Conservation (phyloP, 2,329 filamentous ascomycete genomes). For the Elsinoe fawcettii region DNA sequence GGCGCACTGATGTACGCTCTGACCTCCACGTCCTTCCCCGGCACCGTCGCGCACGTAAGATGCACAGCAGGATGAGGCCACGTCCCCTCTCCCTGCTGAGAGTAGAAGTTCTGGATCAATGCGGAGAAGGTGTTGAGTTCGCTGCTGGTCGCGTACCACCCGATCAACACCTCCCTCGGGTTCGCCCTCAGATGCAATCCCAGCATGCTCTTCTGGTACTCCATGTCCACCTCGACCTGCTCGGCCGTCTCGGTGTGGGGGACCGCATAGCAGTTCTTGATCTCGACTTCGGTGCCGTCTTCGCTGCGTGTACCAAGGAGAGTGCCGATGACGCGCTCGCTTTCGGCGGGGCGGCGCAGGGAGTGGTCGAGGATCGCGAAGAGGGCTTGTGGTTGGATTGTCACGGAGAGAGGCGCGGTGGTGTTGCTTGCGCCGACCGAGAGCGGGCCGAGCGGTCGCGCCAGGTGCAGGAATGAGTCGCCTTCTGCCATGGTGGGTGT, state of each 20-base stretch:
- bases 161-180: slow-evolving; percentile 86
- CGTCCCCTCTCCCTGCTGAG: slow-evolving; percentile 90
- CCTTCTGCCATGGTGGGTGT: slow-evolving; percentile 66
- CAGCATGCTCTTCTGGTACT: slow-evolving; percentile 99
- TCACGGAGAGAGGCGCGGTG: slow-evolving; percentile 85
- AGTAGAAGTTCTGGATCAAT: slow-evolving; percentile 99
- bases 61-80: slow-evolving; percentile 97
- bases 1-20: slow-evolving; percentile 92
- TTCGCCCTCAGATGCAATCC: slow-evolving; percentile 87
- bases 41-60: slow-evolving; percentile 84
- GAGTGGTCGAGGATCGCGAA: slow-evolving; percentile 79
- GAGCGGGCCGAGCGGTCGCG: slow-evolving; percentile 80
- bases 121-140: slow-evolving; percentile 98
- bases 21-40: slow-evolving; percentile 81
- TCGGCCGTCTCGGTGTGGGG: slow-evolving; percentile 97
- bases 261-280: slow-evolving; percentile 93
- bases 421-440: slow-evolving; percentile 71
- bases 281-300: slow-evolving; percentile 93
- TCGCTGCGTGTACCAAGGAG: slow-evolving; percentile 88
- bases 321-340: slow-evolving; percentile 93
- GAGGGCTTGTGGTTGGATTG: slow-evolving; percentile 82
- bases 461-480: slow-evolving; percentile 88
- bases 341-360: slow-evolving; percentile 80
- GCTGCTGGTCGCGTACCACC: slow-evolving; percentile 96
- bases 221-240: slow-evolving; percentile 98